Evolutionary conservation across 2,329 filamentous ascomycete genomes (phyloP).

Genomic region (Monilinia fructigena): DNA sequence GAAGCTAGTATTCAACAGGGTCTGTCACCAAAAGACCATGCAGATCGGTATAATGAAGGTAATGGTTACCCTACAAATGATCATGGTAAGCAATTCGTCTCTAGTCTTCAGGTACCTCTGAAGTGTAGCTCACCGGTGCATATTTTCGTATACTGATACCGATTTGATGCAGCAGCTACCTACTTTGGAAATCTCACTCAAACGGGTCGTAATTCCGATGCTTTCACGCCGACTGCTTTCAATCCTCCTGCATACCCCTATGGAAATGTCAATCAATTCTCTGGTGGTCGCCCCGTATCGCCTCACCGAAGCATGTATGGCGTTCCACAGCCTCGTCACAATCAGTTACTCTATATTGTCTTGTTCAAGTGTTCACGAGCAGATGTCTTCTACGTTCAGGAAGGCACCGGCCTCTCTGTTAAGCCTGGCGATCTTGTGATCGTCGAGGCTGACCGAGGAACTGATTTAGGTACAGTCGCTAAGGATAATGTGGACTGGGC

Average conservation of each 20-base stretch:
- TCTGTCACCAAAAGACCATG: constrained; percentile 36
- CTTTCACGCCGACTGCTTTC: constrained; percentile 27
- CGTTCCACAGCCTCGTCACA: constrained; percentile 60
- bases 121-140: constrained; percentile 9
- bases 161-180: constrained; percentile 34
- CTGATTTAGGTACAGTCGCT: constrained; percentile 89
- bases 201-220: constrained; percentile 32
- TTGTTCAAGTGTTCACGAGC: constrained; percentile 95
- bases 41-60: constrained; percentile 37
- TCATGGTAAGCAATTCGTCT: constrained; percentile 37
- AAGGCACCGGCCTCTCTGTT: constrained; percentile 87
- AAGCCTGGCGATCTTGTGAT: constrained; percentile 94
- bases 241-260: constrained; percentile 36
- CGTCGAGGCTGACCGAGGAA: constrained; percentile 93
- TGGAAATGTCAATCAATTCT: constrained; percentile 32
- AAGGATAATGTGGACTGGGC: constrained; percentile 86
- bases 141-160: constrained; percentile 30
- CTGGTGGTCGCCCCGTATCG: constrained; percentile 50
- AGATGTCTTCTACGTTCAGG: constrained; percentile 95
- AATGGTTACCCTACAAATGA: constrained; percentile 38
- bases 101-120: background rate
- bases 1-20: constrained; percentile 36
- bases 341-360: constrained; percentile 80
- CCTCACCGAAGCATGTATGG: constrained; percentile 62
- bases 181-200: constrained; percentile 39